Base-by-base conservation (phyloP, 352 stramenopile genomes). In the Phytophthora multivora region DNA sequence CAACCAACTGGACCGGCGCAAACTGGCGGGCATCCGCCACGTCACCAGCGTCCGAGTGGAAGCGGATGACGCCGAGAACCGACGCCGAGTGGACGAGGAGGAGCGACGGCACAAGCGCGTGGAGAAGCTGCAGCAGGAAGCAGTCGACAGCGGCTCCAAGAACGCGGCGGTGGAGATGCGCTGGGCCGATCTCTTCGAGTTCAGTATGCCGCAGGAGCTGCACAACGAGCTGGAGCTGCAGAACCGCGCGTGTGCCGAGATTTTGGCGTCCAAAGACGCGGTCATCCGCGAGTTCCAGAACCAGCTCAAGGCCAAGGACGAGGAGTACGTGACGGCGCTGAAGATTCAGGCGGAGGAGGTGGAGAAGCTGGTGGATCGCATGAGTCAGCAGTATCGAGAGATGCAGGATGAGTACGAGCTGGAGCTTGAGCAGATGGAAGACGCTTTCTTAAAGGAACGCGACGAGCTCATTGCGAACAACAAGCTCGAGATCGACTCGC, bases 131-230 rank as follows among this genome's bases (percentile, higher is more conserved):
- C 93, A 98, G 66, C 91, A 98, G 51, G 95, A 98, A 66, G 90
- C 93, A 10, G 83, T 98, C 19, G 74, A 79, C 2, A 96, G 79
- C 23, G 88, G 89, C 11, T 88, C 96, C 40, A 89, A 95, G 51
- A 98, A 98, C 52, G 95, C 91, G 3, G 89, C 89, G 0, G 89
- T 98, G 6, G 95, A 98, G 72, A 97, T 98, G 91, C 80, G 87
- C 12, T 97, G 91, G 90, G 75, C 86, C 0, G 91, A 97, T 52
- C 54, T 97, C 10, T 93, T 96, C 45, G 89, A 98, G 59, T 94
- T 89, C 59, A 97, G 91, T 57, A 97, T 98, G 88, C 88, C 96
- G 10, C 85, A 97, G 66, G 93, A 98, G 70, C 77, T 98, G 23
- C 79, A 98, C 47, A 75, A 82, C 10, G 91, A 97, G 62, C 76